phyloP scores from a whole-genome alignment of 768 basidiomycete species.

The Boletus rubroflammeus region DNA sequence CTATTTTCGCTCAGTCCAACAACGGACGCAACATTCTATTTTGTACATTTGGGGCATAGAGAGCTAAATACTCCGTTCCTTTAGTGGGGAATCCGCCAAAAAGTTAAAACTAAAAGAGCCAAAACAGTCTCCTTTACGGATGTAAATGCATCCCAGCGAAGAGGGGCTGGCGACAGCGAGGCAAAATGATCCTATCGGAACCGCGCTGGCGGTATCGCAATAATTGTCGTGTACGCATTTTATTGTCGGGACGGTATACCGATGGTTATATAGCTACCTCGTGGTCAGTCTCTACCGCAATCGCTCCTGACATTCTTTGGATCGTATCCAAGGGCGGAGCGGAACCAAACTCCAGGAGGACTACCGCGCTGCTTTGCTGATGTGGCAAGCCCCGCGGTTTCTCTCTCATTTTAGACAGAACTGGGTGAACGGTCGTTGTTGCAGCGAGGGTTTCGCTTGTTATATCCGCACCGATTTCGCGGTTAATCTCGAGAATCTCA shows the following conservation, averaged over 20 bases:
- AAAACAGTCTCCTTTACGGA: conserved; percentile 29
- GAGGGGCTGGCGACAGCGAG: conserved; percentile 17
- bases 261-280: conserved; percentile 13
- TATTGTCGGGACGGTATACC: conserved; percentile 22
- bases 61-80: conserved; percentile 16
- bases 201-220: conserved; percentile 6
- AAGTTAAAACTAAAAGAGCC: conserved; percentile 35
- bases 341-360: conserved; percentile 11
- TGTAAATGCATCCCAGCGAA: conserved; percentile 16
- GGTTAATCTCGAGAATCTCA: conserved; percentile 26
- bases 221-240: conserved; percentile 12
- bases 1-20: conserved; percentile 24
- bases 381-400: conserved; percentile 2
- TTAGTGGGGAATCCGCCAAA: conserved; percentile 27
- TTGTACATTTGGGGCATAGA: conserved; percentile 22
- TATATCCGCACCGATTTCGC: conserved; percentile 13
- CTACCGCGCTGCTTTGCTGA: neutral
- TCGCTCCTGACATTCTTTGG: conserved; percentile 1
- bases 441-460: neutral
- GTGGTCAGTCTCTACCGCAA: conserved; percentile 5
- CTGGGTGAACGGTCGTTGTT: conserved; percentile 1
- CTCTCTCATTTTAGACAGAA: neutral
- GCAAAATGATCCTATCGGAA: conserved; percentile 19
- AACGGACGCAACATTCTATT: conserved; percentile 13
- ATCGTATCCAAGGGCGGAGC: conserved; percentile 4